phyloP scores from a whole-genome alignment of 192 early-diverging fungal genomes.

The Helicostylum pulchrum region DNA sequence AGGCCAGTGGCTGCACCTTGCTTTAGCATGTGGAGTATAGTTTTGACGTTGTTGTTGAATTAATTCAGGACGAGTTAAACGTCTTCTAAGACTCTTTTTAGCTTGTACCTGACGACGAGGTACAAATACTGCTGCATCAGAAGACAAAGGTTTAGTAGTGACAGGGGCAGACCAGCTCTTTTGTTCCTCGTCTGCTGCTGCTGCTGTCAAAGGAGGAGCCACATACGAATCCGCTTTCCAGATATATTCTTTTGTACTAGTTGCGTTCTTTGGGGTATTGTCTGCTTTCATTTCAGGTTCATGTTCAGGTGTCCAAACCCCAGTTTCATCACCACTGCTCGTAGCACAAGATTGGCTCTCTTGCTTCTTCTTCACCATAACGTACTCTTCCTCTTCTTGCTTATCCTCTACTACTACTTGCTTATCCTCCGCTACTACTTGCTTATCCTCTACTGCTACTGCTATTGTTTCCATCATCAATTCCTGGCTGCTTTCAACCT shows the following conservation, averaged over 20 bases:
- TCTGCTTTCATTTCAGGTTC: neutral
- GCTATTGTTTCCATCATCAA: too few species aligned
- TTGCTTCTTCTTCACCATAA: neutral
- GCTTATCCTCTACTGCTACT: too few species aligned
- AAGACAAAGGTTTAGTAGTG: neutral
- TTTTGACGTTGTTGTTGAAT: conserved; percentile 23
- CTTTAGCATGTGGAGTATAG: conserved; percentile 19
- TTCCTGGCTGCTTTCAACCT: too few species aligned
- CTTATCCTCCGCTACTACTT: neutral
- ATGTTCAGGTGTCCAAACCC: neutral
- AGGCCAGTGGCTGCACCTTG: conserved; percentile 47
- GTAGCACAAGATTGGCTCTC: neutral
- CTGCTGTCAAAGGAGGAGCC: neutral
- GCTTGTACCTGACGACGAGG: neutral
- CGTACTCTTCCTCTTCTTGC: neutral
- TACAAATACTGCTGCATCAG: neutral
- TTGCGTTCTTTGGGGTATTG: neutral
- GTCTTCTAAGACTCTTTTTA: conserved; percentile 10
- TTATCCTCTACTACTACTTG: neutral
- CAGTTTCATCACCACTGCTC: neutral
- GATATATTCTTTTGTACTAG: conserved; percentile 14
- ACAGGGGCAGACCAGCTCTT: neutral
- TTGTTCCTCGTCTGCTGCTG: neutral
- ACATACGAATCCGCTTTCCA: neutral
- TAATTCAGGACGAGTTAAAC: conserved; percentile 15